phyloP scores from a whole-genome alignment of 2,329 filamentous ascomycete genomes.

The Harringtonia aguacate region DNA sequence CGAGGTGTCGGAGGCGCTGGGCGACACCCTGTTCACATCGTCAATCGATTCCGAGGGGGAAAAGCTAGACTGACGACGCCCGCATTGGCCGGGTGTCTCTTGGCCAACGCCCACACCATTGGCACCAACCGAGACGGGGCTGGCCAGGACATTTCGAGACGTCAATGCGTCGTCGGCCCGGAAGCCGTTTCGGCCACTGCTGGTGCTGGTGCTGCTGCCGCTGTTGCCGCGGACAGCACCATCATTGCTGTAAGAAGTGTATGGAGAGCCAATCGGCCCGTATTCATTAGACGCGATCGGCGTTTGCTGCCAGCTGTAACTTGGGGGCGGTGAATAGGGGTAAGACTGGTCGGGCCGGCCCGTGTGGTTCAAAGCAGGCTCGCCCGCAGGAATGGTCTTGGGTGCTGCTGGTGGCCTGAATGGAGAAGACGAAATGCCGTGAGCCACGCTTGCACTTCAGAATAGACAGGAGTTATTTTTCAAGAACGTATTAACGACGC shows the following conservation, averaged over 20 bases:
- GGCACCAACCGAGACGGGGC: not conserved
- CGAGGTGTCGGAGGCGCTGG: constrained; percentile 49
- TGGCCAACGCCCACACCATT: not conserved
- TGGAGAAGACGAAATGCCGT: constrained; percentile 16
- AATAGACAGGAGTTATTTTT: constrained; percentile 9
- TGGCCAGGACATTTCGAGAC: not conserved
- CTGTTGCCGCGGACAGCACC: too few relatives aligned
- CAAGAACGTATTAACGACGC: not conserved
- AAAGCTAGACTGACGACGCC: constrained; percentile 38
- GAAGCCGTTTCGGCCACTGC: not conserved
- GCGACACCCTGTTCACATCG: constrained; percentile 42
- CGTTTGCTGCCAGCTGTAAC: constrained; percentile 13
- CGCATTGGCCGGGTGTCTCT: constrained; percentile 22
- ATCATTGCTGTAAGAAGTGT: constrained; percentile 15
- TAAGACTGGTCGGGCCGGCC: constrained; percentile 6
- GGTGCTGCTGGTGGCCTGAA: constrained; percentile 7
- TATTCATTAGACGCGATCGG: constrained; percentile 12
- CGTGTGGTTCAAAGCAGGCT: constrained; percentile 27
- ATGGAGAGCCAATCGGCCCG: constrained; percentile 9
- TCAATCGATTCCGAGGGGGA: constrained; percentile 49
- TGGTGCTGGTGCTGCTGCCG: not conserved
- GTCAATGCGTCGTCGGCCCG: not conserved
- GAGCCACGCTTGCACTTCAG: constrained; percentile 33
- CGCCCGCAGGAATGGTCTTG: constrained; percentile 26
- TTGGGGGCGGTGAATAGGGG: constrained; percentile 8